A percentile compares a stretch with the other conserved stretches of the same genome.
Evolutionary conservation across 257 asterid genomes (phyloP).

Genomic region (Fraxinus excelsior): DNA sequence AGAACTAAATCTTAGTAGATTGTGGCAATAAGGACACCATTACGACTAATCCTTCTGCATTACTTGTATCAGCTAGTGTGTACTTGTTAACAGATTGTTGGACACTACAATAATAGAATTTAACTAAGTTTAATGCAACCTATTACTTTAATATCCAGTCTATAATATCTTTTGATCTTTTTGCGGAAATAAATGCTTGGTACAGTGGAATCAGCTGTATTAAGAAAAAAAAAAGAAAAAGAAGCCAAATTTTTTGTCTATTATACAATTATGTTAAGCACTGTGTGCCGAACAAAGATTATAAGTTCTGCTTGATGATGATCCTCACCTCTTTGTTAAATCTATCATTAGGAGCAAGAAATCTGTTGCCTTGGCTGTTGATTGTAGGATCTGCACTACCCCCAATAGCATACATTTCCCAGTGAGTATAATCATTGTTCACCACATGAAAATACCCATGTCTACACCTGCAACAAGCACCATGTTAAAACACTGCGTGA

Average conservation of each 20-base stretch:
- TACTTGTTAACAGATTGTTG: neutral
- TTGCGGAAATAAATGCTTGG: neutral
- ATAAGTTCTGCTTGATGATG: too few relatives aligned
- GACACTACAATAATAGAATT: neutral
- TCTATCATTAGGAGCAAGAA: constrained; percentile 65
- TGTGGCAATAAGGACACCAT: neutral
- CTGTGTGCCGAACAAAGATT: neutral
- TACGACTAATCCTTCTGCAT: neutral
- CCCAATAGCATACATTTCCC: constrained; percentile 96
- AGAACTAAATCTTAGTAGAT: neutral
- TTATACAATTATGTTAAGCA: neutral
- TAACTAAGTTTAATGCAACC: neutral
- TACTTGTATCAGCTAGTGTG: neutral
- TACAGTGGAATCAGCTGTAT: neutral
- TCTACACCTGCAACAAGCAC: constrained; percentile 57
- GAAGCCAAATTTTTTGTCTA: neutral
- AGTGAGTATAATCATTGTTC: constrained; percentile 91
- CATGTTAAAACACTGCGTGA: neutral
- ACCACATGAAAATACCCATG: constrained; percentile 95
- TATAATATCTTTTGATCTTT: neutral
- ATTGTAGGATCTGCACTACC: constrained; percentile 92
- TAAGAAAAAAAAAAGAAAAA: neutral
- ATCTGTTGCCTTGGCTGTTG: constrained; percentile 87
- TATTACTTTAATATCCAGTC: neutral
- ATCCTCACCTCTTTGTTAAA: constrained; percentile 63